Conservation (phyloP, 2,329 filamentous ascomycete genomes). For the Penicillium nordicum region DNA sequence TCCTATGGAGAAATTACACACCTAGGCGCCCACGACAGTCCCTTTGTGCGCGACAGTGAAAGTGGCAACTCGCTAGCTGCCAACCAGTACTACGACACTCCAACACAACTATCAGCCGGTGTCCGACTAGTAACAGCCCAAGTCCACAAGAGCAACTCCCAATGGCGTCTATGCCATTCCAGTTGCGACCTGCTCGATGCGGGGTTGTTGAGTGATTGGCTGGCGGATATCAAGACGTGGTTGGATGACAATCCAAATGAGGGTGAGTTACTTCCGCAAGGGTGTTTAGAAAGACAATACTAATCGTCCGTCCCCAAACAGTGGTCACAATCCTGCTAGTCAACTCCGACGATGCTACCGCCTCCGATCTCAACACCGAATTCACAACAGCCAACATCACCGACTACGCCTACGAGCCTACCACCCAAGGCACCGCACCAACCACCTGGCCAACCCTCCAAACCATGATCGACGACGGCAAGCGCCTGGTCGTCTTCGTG, state of each 20-base stretch:
- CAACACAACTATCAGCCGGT: slow-evolving; percentile 66
- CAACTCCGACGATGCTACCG: slow-evolving; percentile 61
- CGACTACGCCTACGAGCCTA: slow-evolving; percentile 59
- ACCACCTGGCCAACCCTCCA: slow-evolving; percentile 68
- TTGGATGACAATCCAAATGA: slow-evolving; percentile 68
- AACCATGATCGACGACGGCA: slow-evolving; percentile 61
- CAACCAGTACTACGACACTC: slow-evolving; percentile 72
- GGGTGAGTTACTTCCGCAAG: slow-evolving; percentile 23
- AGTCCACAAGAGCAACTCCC: slow-evolving; percentile 60
- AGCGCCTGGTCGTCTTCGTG: slow-evolving; percentile 66
- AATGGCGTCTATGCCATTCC: slow-evolving; percentile 68
- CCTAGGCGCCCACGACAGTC: slow-evolving; percentile 71
- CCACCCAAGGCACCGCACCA: slow-evolving; percentile 42
- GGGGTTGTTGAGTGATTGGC: slow-evolving; percentile 62
- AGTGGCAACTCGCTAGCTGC: slow-evolving; percentile 62
- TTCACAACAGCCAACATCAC: slow-evolving; percentile 60
- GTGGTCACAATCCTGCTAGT: slow-evolving; percentile 73
- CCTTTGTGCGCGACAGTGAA: slow-evolving; percentile 64
- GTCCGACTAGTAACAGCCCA: slow-evolving; percentile 69
- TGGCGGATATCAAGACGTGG: slow-evolving; percentile 63
- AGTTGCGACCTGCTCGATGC: slow-evolving; percentile 66
- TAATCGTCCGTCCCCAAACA: slow-evolving; percentile 6
- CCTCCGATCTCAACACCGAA: slow-evolving; percentile 53
- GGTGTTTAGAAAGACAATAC: not conserved
- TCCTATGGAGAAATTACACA: slow-evolving; percentile 74